phyloP scores from a whole-genome alignment of 108 stramenopile genomes.

The Skeletonema marinoi region DNA sequence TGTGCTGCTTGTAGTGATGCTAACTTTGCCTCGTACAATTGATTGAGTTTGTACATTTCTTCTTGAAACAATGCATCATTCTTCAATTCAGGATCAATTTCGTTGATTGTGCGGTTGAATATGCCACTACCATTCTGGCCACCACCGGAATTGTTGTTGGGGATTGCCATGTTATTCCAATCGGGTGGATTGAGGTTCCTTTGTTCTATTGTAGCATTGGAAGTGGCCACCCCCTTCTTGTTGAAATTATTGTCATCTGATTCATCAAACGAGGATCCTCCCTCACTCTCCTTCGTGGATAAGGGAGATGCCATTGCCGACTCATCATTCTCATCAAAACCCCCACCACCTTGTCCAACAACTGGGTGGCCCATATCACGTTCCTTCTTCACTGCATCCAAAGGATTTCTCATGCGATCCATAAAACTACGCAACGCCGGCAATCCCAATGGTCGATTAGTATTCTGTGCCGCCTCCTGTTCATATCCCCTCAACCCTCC shows the following conservation, averaged over 20 bases:
- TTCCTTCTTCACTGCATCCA: slow-evolving; percentile 47
- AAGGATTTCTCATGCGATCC: slow-evolving; percentile 63
- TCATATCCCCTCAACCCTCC: slow-evolving; percentile 25
- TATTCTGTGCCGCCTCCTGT: slow-evolving; percentile 17
- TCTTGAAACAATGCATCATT: slow-evolving; percentile 66
- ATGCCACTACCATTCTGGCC: slow-evolving; percentile 24
- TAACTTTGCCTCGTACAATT: slow-evolving; percentile 73
- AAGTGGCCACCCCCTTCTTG: not conserved
- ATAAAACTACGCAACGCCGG: slow-evolving; percentile 74
- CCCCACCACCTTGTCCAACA: not conserved
- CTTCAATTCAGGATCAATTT: slow-evolving; percentile 64
- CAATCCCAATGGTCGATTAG: slow-evolving; percentile 53
- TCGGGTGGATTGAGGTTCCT: slow-evolving; percentile 1
- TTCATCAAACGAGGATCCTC: slow-evolving; percentile 5
- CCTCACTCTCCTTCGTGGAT: slow-evolving; percentile 2
- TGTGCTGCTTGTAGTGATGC: slow-evolving; percentile 69
- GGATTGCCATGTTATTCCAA: slow-evolving; percentile 5
- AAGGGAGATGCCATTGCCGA: slow-evolving; percentile 12
- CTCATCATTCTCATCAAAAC: not conserved
- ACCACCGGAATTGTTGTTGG: not conserved
- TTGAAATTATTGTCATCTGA: slow-evolving; percentile 2
- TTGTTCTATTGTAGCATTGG: slow-evolving; percentile 16
- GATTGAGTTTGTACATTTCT: slow-evolving; percentile 70
- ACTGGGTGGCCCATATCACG: slow-evolving; percentile 15
- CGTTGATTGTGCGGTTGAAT: slow-evolving; percentile 50